Evolutionary conservation across 2,329 filamentous ascomycete species (phyloP).

Genomic region (Fusarium decemcellulare): DNA sequence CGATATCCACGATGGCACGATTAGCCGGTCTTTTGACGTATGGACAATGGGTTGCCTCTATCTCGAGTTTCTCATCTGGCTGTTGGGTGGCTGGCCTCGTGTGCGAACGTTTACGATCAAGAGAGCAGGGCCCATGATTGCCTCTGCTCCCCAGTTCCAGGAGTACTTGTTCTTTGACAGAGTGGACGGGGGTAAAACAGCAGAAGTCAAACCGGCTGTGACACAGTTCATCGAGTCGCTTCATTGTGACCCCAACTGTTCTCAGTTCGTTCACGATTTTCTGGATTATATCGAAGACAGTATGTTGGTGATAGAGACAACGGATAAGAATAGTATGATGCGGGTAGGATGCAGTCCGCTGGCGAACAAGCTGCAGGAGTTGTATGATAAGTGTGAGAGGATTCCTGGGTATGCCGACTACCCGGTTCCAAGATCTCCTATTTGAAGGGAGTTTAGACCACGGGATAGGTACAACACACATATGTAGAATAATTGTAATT

Average conservation of each 20-base stretch:
- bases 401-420: neutral
- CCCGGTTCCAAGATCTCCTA: neutral
- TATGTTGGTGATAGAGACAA: slow-evolving; percentile 3
- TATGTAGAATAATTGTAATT: neutral
- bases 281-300: slow-evolving; percentile 6
- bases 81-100: slow-evolving; percentile 16
- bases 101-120: neutral
- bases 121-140: neutral
- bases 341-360: neutral
- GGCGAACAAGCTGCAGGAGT: neutral
- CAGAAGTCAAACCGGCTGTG: slow-evolving; percentile 4
- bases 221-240: slow-evolving; percentile 8
- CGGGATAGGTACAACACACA: neutral
- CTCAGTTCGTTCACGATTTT: slow-evolving; percentile 15
- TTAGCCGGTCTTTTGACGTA: slow-evolving; percentile 26
- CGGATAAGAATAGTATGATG: neutral
- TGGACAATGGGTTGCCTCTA: slow-evolving; percentile 37
- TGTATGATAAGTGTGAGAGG: neutral
- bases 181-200: neutral
- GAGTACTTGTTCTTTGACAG: slow-evolving; percentile 20
- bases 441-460: neutral
- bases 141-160: neutral
- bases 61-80: slow-evolving; percentile 29
- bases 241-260: slow-evolving; percentile 3
- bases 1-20: slow-evolving; percentile 4